Evolutionary conservation across 805 yeast species (phyloP).

Genomic region (Blastobotrys terrestris): DNA sequence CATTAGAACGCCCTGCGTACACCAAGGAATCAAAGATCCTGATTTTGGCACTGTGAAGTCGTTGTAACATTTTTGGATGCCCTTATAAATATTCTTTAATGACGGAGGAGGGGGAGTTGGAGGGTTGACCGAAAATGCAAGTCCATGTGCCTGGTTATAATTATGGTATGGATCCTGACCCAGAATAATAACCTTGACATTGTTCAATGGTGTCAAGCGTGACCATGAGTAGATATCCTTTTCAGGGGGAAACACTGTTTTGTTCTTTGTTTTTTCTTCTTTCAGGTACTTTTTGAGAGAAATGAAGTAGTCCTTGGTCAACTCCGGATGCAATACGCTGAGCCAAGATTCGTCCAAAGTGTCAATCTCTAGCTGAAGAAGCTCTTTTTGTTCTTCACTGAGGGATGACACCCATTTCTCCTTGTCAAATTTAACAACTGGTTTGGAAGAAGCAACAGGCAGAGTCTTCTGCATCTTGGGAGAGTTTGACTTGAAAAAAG

Average conservation of each 20-base stretch:
- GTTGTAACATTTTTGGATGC: constrained; percentile 60
- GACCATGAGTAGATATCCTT: constrained; percentile 88
- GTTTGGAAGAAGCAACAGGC: constrained; percentile 8
- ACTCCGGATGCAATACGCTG: constrained; percentile 54
- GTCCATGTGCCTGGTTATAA: constrained; percentile 88
- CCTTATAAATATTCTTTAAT: constrained; percentile 77
- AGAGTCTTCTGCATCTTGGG: constrained; percentile 7
- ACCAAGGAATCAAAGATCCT: constrained; percentile 79
- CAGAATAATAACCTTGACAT: constrained; percentile 69
- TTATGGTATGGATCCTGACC: constrained; percentile 99
- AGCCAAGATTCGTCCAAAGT: constrained; percentile 80
- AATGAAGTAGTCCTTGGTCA: constrained; percentile 81
- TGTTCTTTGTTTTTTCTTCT: constrained; percentile 39
- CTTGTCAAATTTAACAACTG: constrained; percentile 39
- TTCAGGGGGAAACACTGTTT: constrained; percentile 70
- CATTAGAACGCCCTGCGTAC: constrained; percentile 77
- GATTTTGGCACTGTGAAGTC: constrained; percentile 58
- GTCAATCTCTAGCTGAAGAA: constrained; percentile 56
- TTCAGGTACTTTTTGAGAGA: constrained; percentile 58
- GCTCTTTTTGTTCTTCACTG: constrained; percentile 40
- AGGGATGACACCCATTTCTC: constrained; percentile 44
- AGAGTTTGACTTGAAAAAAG: constrained; percentile 17
- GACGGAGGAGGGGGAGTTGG: constrained; percentile 89
- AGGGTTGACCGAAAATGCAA: constrained; percentile 85
- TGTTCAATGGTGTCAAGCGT: constrained; percentile 66